A percentile compares a stretch with the other conserved stretches of the same genome.
phyloP scores from a whole-genome alignment of 441 rosid species.

The Theobroma grandiflorum region DNA sequence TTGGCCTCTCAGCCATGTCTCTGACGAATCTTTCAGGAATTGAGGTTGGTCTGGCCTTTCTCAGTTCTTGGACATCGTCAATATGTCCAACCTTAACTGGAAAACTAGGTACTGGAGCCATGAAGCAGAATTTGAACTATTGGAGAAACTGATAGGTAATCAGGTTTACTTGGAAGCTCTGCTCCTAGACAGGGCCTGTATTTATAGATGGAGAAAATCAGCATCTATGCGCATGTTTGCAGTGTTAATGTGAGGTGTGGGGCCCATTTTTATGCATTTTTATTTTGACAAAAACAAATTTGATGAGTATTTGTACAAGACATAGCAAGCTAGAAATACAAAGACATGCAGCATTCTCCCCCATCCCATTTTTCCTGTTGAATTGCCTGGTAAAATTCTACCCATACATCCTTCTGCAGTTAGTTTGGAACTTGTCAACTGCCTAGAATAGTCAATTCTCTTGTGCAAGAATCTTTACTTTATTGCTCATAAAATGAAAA shows the following conservation, averaged over 20 bases:
- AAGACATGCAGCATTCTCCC: neutral
- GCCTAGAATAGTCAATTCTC: neutral
- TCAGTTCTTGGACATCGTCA: constrained; percentile 74
- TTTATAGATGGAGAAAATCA: constrained; percentile 37
- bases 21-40: constrained; percentile 66
- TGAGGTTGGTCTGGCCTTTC: constrained; percentile 51
- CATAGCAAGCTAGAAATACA: no score
- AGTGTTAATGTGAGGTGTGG: constrained; percentile 17
- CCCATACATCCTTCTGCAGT: neutral
- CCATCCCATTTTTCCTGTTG: no score
- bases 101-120: constrained; percentile 59
- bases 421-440: neutral
- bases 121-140: constrained; percentile 26
- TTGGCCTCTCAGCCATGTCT: constrained; percentile 53
- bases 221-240: constrained; percentile 8
- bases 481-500: neutral
- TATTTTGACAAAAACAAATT: no score
- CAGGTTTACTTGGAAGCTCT: constrained; percentile 23
- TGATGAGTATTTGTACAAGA: no score
- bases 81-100: constrained; percentile 61
- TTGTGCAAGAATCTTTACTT: neutral
- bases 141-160: neutral
- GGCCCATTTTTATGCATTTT: constrained; percentile 27
- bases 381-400: no score
- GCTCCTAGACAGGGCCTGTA: constrained; percentile 23